Evolutionary conservation across 495 filamentous ascomycete genomes (phyloP), one percentile per base, ranked within the genome.

Genomic region (Pyrenula aspistea): DNA sequence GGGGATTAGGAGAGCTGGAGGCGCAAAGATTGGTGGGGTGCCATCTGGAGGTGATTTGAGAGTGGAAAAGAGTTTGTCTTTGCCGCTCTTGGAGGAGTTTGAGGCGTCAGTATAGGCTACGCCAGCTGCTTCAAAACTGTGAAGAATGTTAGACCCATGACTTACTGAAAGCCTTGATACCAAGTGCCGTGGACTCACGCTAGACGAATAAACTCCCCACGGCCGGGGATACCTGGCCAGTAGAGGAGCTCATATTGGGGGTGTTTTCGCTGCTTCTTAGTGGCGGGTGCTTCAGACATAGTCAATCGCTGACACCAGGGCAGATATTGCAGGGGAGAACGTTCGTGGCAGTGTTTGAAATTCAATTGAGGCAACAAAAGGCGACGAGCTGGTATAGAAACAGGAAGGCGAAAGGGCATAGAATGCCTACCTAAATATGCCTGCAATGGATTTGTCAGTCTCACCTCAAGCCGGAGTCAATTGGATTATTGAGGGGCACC

Each of bases 171-270:
- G 31, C 8, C 15, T 4, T 4, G 15, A 4, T 8, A 15, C 8
- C 8, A 42, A 42, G 31, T 42, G 15, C 8, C 4, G 31, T 4
- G 15, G 31, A 42, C 31, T 42, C 31, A 42, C 31, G 31, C 8
- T 42, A 88, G 78, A 22, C 84, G 82, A 66, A 87, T 69, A 63
- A 73, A 74, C 61, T 88, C 84, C 50, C 79, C 83, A 58, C 84
- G 79, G 53, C 84, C 84, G 54, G 84, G 84, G 51, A 83, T 66
- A 36, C 65, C 63, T 24, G 83, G 81, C 76, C 80, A 83, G 74
- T 88, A 87, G 66, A 84, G 67, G 48, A 85, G 79, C 31, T 79
- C 67, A 68, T 83, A 66, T 49, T 60, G 62, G 0, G 61, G 50
- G 22, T 42, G 31, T 15, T 4, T 42, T 4, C 31, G 31, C 15